These are phyloP conservation scores for Xerocomus amazonicus DNA, from an alignment of 1,284 basidiomycete genomes.

Conservation along the genomic window DNA sequence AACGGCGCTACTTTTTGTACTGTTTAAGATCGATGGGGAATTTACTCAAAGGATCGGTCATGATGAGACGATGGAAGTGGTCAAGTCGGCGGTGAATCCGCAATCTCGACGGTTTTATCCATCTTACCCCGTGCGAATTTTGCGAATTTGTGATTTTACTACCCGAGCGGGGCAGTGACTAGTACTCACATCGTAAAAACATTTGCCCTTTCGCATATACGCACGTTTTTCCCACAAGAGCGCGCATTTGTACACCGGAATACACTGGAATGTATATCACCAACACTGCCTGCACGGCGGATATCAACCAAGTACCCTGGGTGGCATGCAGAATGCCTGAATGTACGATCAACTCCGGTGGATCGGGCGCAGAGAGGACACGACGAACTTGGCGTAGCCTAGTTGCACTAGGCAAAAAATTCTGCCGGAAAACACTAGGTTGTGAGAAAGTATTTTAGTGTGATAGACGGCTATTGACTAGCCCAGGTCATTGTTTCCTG, in stretches of 20 bases:
- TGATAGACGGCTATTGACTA: too few relatives aligned
- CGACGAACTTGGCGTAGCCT: neutral
- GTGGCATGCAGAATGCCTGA: neutral
- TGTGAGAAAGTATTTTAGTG: too few relatives aligned
- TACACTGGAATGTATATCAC: neutral
- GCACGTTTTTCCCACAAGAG: neutral
- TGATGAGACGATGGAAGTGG: conserved; percentile 24
- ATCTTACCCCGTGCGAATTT: conserved; percentile 26
- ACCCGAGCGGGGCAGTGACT: conserved; percentile 2
- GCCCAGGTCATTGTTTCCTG: too few relatives aligned
- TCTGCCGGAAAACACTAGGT: neutral
- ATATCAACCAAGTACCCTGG: neutral
- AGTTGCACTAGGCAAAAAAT: neutral
- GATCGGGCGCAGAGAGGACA: conserved; percentile 1
- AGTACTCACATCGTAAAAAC: neutral
- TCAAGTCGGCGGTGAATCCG: too few relatives aligned
- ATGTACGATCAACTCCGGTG: conserved; percentile 2
- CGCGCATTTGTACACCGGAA: conserved; percentile 2
- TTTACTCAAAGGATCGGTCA: conserved; percentile 39
- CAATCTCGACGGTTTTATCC: conserved; percentile 18
- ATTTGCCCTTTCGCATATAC: too few relatives aligned
- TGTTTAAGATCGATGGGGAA: conserved; percentile 76
- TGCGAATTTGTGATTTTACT: neutral
- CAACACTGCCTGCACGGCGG: neutral
- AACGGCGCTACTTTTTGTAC: conserved; percentile 59